Evolutionary conservation across 768 basidiomycete species (phyloP).

Genomic region (Rubroboletus satanas): DNA sequence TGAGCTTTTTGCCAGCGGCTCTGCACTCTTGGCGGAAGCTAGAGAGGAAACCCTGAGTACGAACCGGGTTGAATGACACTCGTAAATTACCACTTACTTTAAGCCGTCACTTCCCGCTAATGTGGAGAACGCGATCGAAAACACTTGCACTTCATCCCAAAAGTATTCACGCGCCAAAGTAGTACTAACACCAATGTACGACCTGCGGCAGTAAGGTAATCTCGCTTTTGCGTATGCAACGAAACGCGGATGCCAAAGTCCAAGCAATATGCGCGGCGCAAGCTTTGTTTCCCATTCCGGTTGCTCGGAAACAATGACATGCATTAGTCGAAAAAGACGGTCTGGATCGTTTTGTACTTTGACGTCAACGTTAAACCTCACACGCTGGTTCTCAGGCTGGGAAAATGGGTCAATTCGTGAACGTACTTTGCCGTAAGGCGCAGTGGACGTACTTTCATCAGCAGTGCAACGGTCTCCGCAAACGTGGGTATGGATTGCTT

Average conservation of each 20-base stretch:
- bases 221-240: slow-evolving; percentile 67
- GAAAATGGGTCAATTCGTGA: background rate
- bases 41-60: slow-evolving; percentile 7
- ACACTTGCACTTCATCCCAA: slow-evolving; percentile 82
- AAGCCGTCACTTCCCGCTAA: slow-evolving; percentile 72
- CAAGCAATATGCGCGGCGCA: slow-evolving; percentile 76
- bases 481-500: slow-evolving; percentile 90
- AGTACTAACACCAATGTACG: slow-evolving; percentile 77
- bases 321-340: slow-evolving; percentile 78
- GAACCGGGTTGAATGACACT: background rate
- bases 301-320: slow-evolving; percentile 58
- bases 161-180: slow-evolving; percentile 79
- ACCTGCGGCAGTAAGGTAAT: slow-evolving; percentile 79
- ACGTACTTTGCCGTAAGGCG: slow-evolving; percentile 8
- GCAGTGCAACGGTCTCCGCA: slow-evolving; percentile 69
- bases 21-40: slow-evolving; percentile 84
- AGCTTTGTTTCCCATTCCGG: slow-evolving; percentile 69
- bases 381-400: slow-evolving; percentile 71
- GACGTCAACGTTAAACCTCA: slow-evolving; percentile 86
- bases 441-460: slow-evolving; percentile 62
- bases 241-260: slow-evolving; percentile 92
- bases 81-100: slow-evolving; percentile 39
- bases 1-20: slow-evolving; percentile 71
- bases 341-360: slow-evolving; percentile 91
- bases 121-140: slow-evolving; percentile 76